Base-by-base conservation (phyloP, 345 rosid genomes). In the Melastoma malabathricum region DNA sequence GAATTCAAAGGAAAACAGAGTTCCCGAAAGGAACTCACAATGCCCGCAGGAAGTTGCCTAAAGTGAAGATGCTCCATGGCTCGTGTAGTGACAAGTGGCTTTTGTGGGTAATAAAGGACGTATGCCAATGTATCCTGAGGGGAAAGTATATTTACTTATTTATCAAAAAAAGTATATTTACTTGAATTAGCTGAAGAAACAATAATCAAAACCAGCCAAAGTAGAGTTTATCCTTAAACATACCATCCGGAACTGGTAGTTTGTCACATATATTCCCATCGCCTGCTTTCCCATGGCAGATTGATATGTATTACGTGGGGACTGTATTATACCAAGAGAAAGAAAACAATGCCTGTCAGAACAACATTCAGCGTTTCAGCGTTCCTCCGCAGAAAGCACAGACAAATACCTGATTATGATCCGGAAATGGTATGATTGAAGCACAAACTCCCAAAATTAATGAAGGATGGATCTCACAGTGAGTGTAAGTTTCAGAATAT, bases 241-340 rank as follows among this genome's bases (percentile, higher is more conserved):
- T 62, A 92, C 96, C 96, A 92, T 92, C 46, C 95, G 87, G 46
- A 92, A 92, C 55, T 92, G 98, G 77, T 82, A 92, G 67, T 92
- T 92, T 25, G 98, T 92, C 58, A 92, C 98, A 54, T 92, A 92
- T 44, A 92, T 84, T 60, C 98, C 98, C 96, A 92, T 87, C 43
- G 98, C 96, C 81, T 92, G 98, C 77, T 92, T 92, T 45, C 98
- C 98, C 96, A 92, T 92, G 27, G 98, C 96, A 44, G 98, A 92
- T 68, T 92, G 98, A 66, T 92, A 92, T 1, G 96, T 92, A 64
- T 92, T 92, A 87, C 98, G 95, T 2, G 95, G 96, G 48, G 98
- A 92, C 98, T 92, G 68, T 48, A 3, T 43, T 61, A 70, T 43
- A 61, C 63, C 61, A 3, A 65, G 44, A 5, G 63, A 59, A 25